Conservation (phyloP, 345 rosid species). For the Populus tremula region DNA sequence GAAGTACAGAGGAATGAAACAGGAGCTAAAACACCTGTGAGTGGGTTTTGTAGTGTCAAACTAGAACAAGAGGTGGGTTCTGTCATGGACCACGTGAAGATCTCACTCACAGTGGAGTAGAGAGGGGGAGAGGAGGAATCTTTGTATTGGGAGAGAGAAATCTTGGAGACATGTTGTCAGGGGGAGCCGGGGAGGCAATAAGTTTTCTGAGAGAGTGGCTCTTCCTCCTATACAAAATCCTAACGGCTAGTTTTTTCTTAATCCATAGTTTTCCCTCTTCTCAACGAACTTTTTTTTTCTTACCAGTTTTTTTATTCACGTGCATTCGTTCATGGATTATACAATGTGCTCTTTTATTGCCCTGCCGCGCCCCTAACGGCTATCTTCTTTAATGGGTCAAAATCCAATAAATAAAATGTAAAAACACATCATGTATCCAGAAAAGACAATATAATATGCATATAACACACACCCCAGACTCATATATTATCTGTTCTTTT, state of each 20-base stretch:
- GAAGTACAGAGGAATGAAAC: constrained; percentile 22
- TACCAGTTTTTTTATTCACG: neutral
- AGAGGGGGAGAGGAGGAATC: constrained; percentile 29
- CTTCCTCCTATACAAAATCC: neutral
- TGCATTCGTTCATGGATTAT: constrained; percentile 5
- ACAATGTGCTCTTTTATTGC: constrained; percentile 10
- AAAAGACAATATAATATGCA: neutral
- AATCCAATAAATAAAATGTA: neutral
- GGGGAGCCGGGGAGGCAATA: constrained; percentile 16
- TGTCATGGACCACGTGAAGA: constrained; percentile 45
- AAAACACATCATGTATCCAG: neutral
- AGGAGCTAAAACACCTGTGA: constrained; percentile 20
- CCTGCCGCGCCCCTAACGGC: constrained; percentile 19
- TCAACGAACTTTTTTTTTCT: neutral
- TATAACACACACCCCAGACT: neutral
- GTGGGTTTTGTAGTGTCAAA: constrained; percentile 39
- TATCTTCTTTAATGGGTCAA: constrained; percentile 5
- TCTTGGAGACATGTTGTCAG: constrained; percentile 22
- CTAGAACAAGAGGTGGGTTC: constrained; percentile 25
- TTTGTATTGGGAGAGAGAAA: constrained; percentile 31
- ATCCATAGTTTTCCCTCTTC: neutral
- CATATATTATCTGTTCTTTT: too few species aligned
- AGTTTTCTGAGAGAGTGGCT: constrained; percentile 6
- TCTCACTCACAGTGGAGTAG: neutral
- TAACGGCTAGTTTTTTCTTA: constrained; percentile 23